These are phyloP conservation scores for Sugiyamaella americana DNA, from an alignment of 805 yeast genomes.

Conservation along the genomic window DNA sequence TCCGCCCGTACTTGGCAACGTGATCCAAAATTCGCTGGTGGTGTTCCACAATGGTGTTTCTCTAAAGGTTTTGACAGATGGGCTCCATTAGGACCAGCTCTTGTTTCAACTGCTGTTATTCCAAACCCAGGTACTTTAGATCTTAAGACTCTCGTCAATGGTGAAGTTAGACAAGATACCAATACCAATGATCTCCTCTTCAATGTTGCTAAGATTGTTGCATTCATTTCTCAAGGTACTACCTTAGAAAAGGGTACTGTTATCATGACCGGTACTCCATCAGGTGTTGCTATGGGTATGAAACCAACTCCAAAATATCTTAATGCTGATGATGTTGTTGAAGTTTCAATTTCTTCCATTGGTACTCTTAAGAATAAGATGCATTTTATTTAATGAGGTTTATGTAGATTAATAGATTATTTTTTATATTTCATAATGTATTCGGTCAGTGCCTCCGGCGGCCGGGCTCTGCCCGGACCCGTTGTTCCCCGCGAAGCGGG, in stretches of 20 bases:
- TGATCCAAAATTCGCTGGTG: constrained; percentile 41
- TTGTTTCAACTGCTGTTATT: constrained; percentile 34
- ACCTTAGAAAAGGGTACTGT: constrained; percentile 39
- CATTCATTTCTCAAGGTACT: constrained; percentile 37
- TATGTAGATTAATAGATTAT: too few relatives aligned
- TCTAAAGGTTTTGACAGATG: constrained; percentile 47
- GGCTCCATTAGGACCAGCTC: constrained; percentile 50
- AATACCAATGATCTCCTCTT: constrained; percentile 37
- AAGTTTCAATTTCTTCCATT: constrained; percentile 37
- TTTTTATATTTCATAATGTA: too few relatives aligned
- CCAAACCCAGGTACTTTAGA: constrained; percentile 30
- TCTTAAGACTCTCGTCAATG: constrained; percentile 34
- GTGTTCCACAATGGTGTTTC: constrained; percentile 43
- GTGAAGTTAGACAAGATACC: constrained; percentile 35
- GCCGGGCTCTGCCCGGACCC: too few relatives aligned
- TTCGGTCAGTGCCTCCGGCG: too few relatives aligned
- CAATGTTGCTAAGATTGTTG: constrained; percentile 29
- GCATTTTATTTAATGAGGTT: constrained; percentile 11
- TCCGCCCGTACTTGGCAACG: constrained; percentile 49
- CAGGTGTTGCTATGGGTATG: constrained; percentile 38
- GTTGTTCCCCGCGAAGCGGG: too few relatives aligned
- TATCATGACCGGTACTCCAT: constrained; percentile 42
- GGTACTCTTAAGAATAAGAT: constrained; percentile 39
- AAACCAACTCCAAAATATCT: constrained; percentile 35
- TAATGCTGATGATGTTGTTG: constrained; percentile 37